Conservation (phyloP, 2,329 filamentous ascomycete species). For the Hypoxylon sp. region DNA sequence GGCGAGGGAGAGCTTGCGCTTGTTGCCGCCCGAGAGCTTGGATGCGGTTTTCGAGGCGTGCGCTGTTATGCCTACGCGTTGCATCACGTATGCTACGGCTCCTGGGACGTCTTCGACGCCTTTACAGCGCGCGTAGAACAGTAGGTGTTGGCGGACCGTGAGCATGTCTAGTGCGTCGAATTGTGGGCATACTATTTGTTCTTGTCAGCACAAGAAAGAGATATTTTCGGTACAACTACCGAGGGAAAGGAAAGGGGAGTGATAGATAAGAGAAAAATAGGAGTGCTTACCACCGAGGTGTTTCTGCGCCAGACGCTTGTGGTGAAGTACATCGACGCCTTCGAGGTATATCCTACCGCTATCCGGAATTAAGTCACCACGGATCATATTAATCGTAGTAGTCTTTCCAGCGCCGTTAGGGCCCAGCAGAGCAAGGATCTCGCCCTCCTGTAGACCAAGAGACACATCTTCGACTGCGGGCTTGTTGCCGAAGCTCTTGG, state of each 20-base stretch:
- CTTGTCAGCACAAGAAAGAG: conserved; percentile 6
- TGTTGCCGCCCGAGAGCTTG: conserved; percentile 82
- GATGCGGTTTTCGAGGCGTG: conserved; percentile 76
- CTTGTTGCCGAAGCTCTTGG: conserved; percentile 76
- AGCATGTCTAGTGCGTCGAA: conserved; percentile 82
- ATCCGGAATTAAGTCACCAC: conserved; percentile 78
- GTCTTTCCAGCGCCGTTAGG: conserved; percentile 85
- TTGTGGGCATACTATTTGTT: conserved; percentile 74
- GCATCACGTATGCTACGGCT: conserved; percentile 76
- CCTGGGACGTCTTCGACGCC: conserved; percentile 74
- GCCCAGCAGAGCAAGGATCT: conserved; percentile 82
- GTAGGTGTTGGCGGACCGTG: conserved; percentile 79
- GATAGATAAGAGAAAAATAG: neutral
- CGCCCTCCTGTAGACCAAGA: conserved; percentile 76
- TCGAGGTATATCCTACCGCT: conserved; percentile 79
- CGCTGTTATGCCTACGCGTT: conserved; percentile 74
- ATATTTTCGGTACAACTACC: neutral
- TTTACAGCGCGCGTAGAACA: conserved; percentile 80
- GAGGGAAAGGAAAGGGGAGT: neutral
- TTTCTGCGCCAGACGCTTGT: conserved; percentile 73
- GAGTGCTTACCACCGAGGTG: conserved; percentile 68
- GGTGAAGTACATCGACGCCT: conserved; percentile 73
- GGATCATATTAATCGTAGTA: conserved; percentile 79
- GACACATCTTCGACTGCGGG: conserved; percentile 79
- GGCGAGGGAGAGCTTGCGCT: conserved; percentile 79